Conservation (phyloP, 164 flowering plant species). For the Houttuynia cordata region DNA sequence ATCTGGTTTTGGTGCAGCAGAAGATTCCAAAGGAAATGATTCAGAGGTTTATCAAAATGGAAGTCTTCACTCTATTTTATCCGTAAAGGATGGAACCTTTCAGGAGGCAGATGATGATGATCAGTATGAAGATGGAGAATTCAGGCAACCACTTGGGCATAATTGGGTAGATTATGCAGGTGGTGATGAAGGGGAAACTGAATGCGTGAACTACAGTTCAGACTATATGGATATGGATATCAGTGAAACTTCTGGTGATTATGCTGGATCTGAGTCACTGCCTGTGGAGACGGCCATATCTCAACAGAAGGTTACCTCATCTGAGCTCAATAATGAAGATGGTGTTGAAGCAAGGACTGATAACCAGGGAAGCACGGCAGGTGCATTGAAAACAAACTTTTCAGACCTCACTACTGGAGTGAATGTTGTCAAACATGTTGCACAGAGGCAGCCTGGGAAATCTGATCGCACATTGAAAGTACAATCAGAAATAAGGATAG, state of each 20-base stretch:
- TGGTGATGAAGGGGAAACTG: conserved; percentile 35
- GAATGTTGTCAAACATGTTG: conserved; percentile 2
- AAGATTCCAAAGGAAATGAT: conserved; percentile 13
- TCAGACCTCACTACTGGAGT: too few relatives aligned
- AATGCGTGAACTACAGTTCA: conserved; percentile 52
- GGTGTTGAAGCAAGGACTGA: too few relatives aligned
- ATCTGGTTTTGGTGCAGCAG: conserved; percentile 7
- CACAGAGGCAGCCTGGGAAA: conserved; percentile 3
- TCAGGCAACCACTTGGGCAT: conserved; percentile 34
- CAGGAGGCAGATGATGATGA: conserved; percentile 48
- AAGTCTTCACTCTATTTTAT: conserved; percentile 7
- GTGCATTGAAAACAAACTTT: conserved; percentile 3
- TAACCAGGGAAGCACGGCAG: not conserved
- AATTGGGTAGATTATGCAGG: conserved; percentile 28
- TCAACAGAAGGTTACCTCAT: conserved; percentile 7
- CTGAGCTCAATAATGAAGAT: too few relatives aligned
- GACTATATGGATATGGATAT: conserved; percentile 23
- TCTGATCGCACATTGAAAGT: conserved; percentile 3
- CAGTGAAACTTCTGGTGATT: conserved; percentile 18
- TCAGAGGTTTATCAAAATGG: conserved; percentile 26
- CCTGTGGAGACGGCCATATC: conserved; percentile 14
- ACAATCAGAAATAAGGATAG: conserved; percentile 8
- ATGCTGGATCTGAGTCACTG: conserved; percentile 11
- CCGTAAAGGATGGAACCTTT: conserved; percentile 9
- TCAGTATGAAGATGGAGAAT: conserved; percentile 70